These are phyloP conservation scores for Rutstroemia sp. DNA, from an alignment of 2,329 filamentous ascomycete species.

Conservation along the genomic window DNA sequence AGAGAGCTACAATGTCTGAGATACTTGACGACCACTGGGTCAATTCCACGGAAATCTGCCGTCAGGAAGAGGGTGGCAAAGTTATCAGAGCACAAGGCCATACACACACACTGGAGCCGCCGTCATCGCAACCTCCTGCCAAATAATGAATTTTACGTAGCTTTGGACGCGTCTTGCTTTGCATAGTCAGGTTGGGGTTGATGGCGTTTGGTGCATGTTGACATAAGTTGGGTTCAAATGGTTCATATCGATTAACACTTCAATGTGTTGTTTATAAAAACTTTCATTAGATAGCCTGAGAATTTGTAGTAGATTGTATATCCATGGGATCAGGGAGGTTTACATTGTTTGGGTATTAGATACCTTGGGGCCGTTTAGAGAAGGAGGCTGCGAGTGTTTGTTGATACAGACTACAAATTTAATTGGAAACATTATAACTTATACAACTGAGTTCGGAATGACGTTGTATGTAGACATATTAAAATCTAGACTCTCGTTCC, in stretches of 20 bases:
- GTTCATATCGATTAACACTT: constrained; percentile 8
- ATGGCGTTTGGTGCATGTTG: constrained; percentile 9
- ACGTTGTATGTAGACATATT: not conserved
- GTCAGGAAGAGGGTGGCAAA: constrained; percentile 70
- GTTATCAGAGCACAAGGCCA: constrained; percentile 71
- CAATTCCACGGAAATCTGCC: constrained; percentile 74
- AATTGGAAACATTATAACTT: not conserved
- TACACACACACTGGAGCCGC: constrained; percentile 76
- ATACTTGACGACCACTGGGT: constrained; percentile 88
- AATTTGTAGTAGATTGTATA: constrained; percentile 23
- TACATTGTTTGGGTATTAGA: constrained; percentile 7
- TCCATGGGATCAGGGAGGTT: constrained; percentile 6
- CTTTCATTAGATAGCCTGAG: constrained; percentile 9
- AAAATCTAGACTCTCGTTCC: too few relatives aligned
- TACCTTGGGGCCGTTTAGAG: constrained; percentile 3
- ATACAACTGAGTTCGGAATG: not conserved
- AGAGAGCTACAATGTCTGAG: constrained; percentile 77
- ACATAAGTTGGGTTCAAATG: not conserved
- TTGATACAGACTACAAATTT: not conserved
- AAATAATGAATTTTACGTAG: constrained; percentile 16
- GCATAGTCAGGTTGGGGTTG: constrained; percentile 11
- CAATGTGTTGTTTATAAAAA: constrained; percentile 15
- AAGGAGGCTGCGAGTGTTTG: not conserved
- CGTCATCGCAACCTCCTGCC: constrained; percentile 33
- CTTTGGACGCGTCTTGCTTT: constrained; percentile 10